Evolutionary conservation across 345 rosid species (phyloP), one percentile per base, ranked within the genome.

Genomic region (Hibiscus trionum): DNA sequence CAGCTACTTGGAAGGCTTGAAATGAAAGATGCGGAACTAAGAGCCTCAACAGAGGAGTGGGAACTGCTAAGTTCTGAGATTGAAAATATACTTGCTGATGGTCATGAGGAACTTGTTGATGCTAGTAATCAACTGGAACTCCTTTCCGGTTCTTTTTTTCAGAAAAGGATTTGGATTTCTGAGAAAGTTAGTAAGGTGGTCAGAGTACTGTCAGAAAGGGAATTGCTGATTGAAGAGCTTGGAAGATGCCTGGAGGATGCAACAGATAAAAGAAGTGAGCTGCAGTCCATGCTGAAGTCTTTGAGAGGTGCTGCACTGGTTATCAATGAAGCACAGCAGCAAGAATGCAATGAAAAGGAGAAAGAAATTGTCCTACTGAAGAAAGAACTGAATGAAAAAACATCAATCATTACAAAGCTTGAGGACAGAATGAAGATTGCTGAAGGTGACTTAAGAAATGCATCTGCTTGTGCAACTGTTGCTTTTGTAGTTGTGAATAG

Each of bases 191-290:
- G 92, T 69, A 81, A 78, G 81, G 75, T 95, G 75, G 80, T 80
- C 59, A 80, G 93, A 77, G 80, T 78, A 56, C 75, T 92, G 39
- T 84, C 89, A 39, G 93, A 92, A 69, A 92, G 85, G 84, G 97
- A 95, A 64, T 55, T 82, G 59, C 74, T 84, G 80, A 90, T 95
- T 73, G 89, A 90, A 82, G 94, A 92, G 77, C 91, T 95, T 49
- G 79, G 92, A 46, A 87, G 84, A 49, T 92, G 90, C 78, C 83
- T 95, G 71, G 96, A 92, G 85, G 94, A 92, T 78, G 96, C 97
- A 75, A 88, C 80, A 72, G 74, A 79, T 62, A 90, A 87, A 78
- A 81, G 77, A 80, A 75, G 74, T 77, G 89, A 92, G 74, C 80
- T 92, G 74, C 97, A 95, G 67, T 82, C 80, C 80, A 90, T 88